A percentile compares a stretch with the other conserved stretches of the same genome.
These are phyloP conservation scores for Cruciata laevipes DNA, from an alignment of 257 asterid genomes.

Conservation along the genomic window DNA sequence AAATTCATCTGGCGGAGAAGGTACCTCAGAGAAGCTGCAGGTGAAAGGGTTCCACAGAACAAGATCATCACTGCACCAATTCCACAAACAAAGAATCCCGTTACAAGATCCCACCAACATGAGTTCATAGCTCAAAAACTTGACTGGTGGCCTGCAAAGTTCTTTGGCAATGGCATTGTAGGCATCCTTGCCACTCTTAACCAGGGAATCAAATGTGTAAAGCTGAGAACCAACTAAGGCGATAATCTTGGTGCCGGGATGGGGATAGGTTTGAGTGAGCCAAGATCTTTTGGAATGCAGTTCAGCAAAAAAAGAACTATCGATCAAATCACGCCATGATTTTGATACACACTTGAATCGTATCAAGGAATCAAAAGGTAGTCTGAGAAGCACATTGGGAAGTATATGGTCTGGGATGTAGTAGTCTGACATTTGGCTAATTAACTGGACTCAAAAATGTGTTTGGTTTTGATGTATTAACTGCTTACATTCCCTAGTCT, in stretches of 20 bases:
- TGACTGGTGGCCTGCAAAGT: not conserved
- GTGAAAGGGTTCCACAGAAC: slow-evolving; percentile 3
- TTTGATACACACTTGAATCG: slow-evolving; percentile 6
- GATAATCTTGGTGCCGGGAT: not conserved
- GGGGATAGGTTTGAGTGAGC: not conserved
- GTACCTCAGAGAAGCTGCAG: too few relatives aligned
- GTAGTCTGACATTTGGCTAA: not conserved
- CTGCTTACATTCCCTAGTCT: not conserved
- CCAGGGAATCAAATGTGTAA: not conserved
- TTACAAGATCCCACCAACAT: not conserved
- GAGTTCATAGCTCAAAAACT: not conserved
- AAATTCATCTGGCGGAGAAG: not conserved
- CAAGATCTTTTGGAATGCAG: not conserved
- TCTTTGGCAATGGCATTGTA: not conserved
- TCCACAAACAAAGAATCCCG: not conserved
- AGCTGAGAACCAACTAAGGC: not conserved
- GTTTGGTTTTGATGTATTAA: not conserved
- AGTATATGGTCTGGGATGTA: slow-evolving; percentile 2
- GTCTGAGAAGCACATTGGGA: not conserved
- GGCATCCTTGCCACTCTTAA: not conserved
- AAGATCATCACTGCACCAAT: not conserved
- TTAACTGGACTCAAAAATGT: not conserved
- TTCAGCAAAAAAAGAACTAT: not conserved
- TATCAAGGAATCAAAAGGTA: slow-evolving; percentile 1
- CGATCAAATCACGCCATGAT: slow-evolving; percentile 6